Percentiles rank a stretch among this genome's conserved stretches.
phyloP scores from a whole-genome alignment of 495 filamentous ascomycete species.

The Podospora didyma region DNA sequence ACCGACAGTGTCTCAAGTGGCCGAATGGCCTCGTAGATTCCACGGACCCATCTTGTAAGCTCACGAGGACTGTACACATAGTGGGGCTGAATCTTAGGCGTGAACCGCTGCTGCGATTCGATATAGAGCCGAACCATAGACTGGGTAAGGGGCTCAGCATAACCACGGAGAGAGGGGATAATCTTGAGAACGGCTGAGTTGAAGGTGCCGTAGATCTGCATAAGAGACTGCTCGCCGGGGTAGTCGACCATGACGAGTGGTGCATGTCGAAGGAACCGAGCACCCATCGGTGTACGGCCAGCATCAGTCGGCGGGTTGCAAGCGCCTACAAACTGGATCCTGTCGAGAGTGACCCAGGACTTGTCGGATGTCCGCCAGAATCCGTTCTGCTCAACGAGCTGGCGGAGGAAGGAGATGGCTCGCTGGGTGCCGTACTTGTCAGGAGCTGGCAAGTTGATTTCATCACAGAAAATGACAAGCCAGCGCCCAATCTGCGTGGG shows the following conservation, averaged over 20 bases:
- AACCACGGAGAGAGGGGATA: slow-evolving; percentile 88
- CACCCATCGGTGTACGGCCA: slow-evolving; percentile 89
- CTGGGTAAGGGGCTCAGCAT: slow-evolving; percentile 89
- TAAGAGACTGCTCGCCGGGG: slow-evolving; percentile 87
- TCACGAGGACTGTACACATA: slow-evolving; percentile 99
- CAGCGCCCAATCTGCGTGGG: slow-evolving; percentile 95
- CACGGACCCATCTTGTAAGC: slow-evolving; percentile 92
- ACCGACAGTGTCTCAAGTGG: slow-evolving; percentile 82
- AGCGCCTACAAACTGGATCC: slow-evolving; percentile 97
- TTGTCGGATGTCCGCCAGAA: slow-evolving; percentile 98
- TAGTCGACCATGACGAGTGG: slow-evolving; percentile 99
- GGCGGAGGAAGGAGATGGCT: slow-evolving; percentile 92
- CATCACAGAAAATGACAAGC: slow-evolving; percentile 98
- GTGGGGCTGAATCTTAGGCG: slow-evolving; percentile 92
- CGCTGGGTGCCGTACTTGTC: slow-evolving; percentile 97
- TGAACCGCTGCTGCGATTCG: slow-evolving; percentile 90
- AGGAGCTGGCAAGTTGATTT: slow-evolving; percentile 97
- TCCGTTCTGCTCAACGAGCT: slow-evolving; percentile 96
- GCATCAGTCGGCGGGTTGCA: slow-evolving; percentile 99
- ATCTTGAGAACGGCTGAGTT: slow-evolving; percentile 96
- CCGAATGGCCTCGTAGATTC: slow-evolving; percentile 92
- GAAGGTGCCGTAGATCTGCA: slow-evolving; percentile 98
- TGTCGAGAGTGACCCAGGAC: slow-evolving; percentile 94
- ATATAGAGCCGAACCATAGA: slow-evolving; percentile 97
- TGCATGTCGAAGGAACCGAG: slow-evolving; percentile 89